These are phyloP conservation scores for Periglandula ipomoeae DNA, from an alignment of 2,329 filamentous ascomycete species.

Conservation along the genomic window DNA sequence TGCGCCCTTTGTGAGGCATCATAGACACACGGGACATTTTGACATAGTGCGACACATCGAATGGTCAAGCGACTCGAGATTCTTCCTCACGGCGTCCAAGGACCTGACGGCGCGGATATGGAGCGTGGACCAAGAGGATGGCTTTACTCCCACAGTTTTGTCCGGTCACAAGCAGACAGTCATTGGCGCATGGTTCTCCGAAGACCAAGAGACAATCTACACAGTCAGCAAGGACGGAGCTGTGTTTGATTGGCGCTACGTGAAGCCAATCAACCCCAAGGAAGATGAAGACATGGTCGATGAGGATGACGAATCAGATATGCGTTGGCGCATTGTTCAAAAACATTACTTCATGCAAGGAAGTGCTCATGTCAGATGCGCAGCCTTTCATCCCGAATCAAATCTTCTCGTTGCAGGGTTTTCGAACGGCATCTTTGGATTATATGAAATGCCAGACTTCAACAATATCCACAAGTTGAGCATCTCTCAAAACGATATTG, in stretches of 20 bases:
- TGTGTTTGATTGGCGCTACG: conserved; percentile 87
- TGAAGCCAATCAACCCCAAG: conserved; percentile 47
- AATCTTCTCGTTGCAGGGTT: conserved; percentile 96
- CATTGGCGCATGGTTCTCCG: conserved; percentile 92
- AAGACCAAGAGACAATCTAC: conserved; percentile 90
- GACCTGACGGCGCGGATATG: conserved; percentile 91
- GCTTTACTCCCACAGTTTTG: conserved; percentile 81
- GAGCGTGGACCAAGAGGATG: conserved; percentile 81
- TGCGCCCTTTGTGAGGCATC: conserved; percentile 84
- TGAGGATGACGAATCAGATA: conserved; percentile 52
- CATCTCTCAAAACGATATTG: conserved; percentile 94
- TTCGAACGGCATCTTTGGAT: conserved; percentile 83
- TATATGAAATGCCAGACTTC: conserved; percentile 95
- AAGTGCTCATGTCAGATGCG: conserved; percentile 76
- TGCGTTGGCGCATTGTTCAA: conserved; percentile 86
- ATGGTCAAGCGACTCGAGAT: conserved; percentile 94
- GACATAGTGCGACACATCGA: conserved; percentile 79
- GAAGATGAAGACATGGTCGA: conserved; percentile 52
- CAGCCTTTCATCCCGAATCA: conserved; percentile 77
- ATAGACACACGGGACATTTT: conserved; percentile 80
- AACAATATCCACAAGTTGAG: conserved; percentile 87
- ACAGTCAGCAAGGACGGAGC: conserved; percentile 97
- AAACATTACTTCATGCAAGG: conserved; percentile 92
- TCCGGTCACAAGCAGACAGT: conserved; percentile 87
- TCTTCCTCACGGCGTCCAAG: conserved; percentile 86